Base-by-base conservation (phyloP, 768 basidiomycete species). In the Pholiota microspora region DNA sequence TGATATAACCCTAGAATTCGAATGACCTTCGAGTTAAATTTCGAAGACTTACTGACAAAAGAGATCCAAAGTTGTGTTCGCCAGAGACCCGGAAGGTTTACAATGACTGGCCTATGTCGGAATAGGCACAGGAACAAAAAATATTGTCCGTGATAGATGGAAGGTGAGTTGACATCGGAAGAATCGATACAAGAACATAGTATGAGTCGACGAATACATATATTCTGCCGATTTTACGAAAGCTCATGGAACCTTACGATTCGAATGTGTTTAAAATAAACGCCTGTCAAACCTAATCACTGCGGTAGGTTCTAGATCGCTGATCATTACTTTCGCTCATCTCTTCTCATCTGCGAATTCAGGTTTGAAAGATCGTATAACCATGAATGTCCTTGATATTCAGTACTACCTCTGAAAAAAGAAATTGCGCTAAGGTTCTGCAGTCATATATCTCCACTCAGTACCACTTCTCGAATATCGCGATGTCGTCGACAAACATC, bases 401-500 rank as follows among this genome's bases (percentile, higher is more conserved):
- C 4, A 36, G 15, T 34, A 34, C 8, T 3, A 9, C 8, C 32
- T n/a, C n/a, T n/a, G n/a, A n/a, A n/a, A n/a, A n/a, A n/a, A n/a
- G n/a, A n/a, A n/a, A n/a, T n/a, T n/a, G n/a, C n/a, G n/a, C n/a
- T n/a, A n/a, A n/a, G n/a, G n/a, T n/a, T n/a, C n/a, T n/a, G n/a
- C n/a, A n/a, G n/a, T n/a, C n/a, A n/a, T n/a, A n/a, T n/a, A n/a
- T n/a, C n/a, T n/a, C n/a, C n/a, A n/a, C n/a, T n/a, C n/a, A 51
- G 24, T 24, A 51, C 49, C 49, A 51, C 24, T 51, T 51, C 35
- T 36, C 35, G 21, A 51, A 51, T n/a, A 51, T 27, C 9, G 49
- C 21, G 23, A 51, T 51, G 16, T 51, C 49, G 31, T 51, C 49
- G 15, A 40, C 34, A 18, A 27, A 51, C n/a, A 51, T 16, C 6